phyloP scores from a whole-genome alignment of 1,139 yeast species.

The Blastobotrys illinoisensis region DNA sequence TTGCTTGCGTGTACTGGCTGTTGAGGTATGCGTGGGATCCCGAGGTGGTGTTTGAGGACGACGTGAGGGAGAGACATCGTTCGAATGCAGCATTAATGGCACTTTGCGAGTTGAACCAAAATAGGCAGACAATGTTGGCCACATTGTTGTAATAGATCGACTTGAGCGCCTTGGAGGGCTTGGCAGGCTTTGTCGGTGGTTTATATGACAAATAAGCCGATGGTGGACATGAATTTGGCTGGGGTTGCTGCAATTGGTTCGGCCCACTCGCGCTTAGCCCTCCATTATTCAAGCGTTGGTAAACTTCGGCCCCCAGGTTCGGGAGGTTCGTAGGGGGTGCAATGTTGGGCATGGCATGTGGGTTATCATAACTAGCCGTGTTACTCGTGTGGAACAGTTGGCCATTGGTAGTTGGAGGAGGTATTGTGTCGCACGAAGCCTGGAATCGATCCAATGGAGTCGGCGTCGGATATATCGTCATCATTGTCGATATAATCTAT shows the following conservation, averaged over 20 bases:
- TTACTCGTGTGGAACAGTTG: neutral
- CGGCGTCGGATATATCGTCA: neutral
- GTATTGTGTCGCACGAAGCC: neutral
- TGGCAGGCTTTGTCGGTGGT: neutral
- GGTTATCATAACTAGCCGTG: neutral
- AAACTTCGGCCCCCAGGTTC: neutral
- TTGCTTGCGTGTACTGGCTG: constrained; percentile 4
- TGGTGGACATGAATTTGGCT: neutral
- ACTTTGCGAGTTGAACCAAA: constrained; percentile 26
- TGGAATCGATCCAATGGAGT: neutral
- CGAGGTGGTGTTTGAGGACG: neutral
- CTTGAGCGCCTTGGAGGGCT: neutral
- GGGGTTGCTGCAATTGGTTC: neutral
- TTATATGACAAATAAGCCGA: neutral
- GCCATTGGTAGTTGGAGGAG: neutral
- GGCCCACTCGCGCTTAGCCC: too few species aligned
- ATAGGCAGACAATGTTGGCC: constrained; percentile 29
- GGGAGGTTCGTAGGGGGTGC: neutral
- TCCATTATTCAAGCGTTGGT: neutral
- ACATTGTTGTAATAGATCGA: constrained; percentile 23
- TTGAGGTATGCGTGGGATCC: neutral
- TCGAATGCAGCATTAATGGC: neutral
- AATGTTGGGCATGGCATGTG: neutral
- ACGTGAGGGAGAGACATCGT: neutral
- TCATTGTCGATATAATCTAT: neutral